A percentile compares a stretch with the other conserved stretches of the same genome.
Conservation (phyloP, 2,329 filamentous ascomycete genomes). For the Mariannaea sp. region DNA sequence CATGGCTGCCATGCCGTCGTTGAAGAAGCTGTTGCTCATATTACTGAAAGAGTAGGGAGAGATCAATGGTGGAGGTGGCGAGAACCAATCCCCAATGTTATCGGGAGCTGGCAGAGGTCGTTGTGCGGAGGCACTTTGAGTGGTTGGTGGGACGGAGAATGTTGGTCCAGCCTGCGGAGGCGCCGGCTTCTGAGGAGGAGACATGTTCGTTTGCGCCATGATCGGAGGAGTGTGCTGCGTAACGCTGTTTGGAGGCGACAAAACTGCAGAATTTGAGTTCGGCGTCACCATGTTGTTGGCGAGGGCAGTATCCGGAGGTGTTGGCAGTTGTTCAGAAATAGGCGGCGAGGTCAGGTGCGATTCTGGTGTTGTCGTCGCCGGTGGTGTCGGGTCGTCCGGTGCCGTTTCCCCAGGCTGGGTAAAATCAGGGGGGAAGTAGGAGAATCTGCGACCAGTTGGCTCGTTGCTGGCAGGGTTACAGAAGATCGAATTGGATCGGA, state of each 20-base stretch:
- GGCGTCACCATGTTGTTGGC: conserved; percentile 38
- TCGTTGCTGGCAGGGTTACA: conserved; percentile 61
- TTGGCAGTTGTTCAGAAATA: conserved; percentile 45
- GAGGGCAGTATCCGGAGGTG: conserved; percentile 51
- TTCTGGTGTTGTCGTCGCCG: conserved; percentile 39
- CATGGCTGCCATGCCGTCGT: conserved; percentile 39
- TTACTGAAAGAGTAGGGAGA: conserved; percentile 56
- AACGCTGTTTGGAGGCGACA: conserved; percentile 47
- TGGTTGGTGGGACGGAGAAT: conserved; percentile 49
- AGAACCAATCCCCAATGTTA: conserved; percentile 58
- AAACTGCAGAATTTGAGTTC: conserved; percentile 36
- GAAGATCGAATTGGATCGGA: conserved; percentile 71
- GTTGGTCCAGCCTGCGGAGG: conserved; percentile 38
- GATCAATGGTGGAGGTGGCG: conserved; percentile 56
- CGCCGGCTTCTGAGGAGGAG: conserved; percentile 39
- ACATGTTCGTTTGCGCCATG: conserved; percentile 41
- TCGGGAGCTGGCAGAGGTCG: conserved; percentile 49
- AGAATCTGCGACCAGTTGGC: conserved; percentile 61
- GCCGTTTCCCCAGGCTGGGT: conserved; percentile 41
- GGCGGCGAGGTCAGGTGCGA: conserved; percentile 37
- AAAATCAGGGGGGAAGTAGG: conserved; percentile 66
- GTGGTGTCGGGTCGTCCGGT: conserved; percentile 44
- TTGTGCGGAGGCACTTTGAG: conserved; percentile 47
- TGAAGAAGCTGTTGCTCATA: conserved; percentile 50
- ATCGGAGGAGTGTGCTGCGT: conserved; percentile 40